Conservation (phyloP, 345 rosid genomes). For the Populus tremula region DNA sequence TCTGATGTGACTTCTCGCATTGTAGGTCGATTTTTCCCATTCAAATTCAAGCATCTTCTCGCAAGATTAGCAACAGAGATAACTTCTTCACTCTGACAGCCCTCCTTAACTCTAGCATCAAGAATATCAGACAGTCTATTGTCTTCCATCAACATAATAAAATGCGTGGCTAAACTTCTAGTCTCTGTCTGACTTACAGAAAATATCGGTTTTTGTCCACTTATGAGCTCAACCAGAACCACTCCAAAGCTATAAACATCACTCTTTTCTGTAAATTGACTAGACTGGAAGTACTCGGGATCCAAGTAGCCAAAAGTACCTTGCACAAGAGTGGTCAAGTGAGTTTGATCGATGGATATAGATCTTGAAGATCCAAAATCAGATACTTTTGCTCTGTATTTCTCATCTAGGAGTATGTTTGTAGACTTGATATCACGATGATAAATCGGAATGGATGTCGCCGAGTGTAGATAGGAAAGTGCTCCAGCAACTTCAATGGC, state of each 20-base stretch:
- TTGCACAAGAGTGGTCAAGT: conserved; percentile 24
- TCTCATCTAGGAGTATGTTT: conserved; percentile 27
- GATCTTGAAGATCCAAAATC: conserved; percentile 27
- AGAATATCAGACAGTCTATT: not conserved
- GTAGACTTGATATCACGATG: conserved; percentile 20
- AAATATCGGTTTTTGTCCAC: conserved; percentile 23
- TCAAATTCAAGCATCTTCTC: conserved; percentile 3
- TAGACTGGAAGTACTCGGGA: conserved; percentile 13
- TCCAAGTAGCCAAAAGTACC: conserved; percentile 35
- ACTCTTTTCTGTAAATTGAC: conserved; percentile 23
- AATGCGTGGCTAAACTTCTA: conserved; percentile 17
- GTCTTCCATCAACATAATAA: conserved; percentile 14
- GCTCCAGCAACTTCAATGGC: conserved; percentile 22
- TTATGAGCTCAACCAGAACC: conserved; percentile 17
- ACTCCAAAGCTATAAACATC: conserved; percentile 31
- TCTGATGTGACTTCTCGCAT: conserved; percentile 16
- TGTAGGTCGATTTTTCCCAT: conserved; percentile 7
- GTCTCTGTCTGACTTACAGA: conserved; percentile 6
- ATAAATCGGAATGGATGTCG: conserved; percentile 15
- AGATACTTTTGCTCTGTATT: conserved; percentile 14
- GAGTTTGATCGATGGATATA: conserved; percentile 17
- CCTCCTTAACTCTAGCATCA: not conserved
- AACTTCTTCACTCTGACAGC: not conserved
- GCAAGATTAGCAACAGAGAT: conserved; percentile 10
- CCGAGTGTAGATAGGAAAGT: conserved; percentile 15